Conservation (phyloP, 2,329 filamentous ascomycete species). For the Onygenales sp. region DNA sequence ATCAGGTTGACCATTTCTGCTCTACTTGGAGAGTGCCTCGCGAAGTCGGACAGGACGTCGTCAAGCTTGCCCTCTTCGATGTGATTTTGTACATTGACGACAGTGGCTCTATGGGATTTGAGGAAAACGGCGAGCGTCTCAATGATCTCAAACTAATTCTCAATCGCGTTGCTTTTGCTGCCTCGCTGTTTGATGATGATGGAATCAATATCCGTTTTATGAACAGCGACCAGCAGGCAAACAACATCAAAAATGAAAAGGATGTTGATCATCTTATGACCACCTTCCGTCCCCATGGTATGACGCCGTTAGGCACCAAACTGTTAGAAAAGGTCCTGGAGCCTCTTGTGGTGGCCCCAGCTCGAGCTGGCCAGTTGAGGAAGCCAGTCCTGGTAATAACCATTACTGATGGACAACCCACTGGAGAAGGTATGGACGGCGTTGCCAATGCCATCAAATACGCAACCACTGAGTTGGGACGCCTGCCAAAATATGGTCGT, state of each 20-base stretch:
- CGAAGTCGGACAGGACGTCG: constrained; percentile 54
- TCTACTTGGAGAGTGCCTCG: constrained; percentile 47
- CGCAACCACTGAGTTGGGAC: constrained; percentile 42
- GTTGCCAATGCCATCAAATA: constrained; percentile 50
- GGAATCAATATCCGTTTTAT: constrained; percentile 61
- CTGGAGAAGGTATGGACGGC: constrained; percentile 49
- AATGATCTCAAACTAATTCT: constrained; percentile 57
- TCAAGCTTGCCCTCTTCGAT: constrained; percentile 54
- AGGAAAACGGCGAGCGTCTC: constrained; percentile 57
- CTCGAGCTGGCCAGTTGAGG: constrained; percentile 43
- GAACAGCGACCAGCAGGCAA: constrained; percentile 48
- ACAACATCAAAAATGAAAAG: constrained; percentile 47
- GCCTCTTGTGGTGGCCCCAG: constrained; percentile 46
- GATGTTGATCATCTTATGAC: constrained; percentile 51
- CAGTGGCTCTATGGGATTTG: constrained; percentile 60
- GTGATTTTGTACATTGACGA: constrained; percentile 58
- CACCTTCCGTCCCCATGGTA: constrained; percentile 53
- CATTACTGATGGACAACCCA: constrained; percentile 58
- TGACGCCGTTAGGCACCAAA: constrained; percentile 58
- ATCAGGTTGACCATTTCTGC: constrained; percentile 47
- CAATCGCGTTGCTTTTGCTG: constrained; percentile 53
- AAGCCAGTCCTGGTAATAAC: constrained; percentile 59
- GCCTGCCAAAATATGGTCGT: constrained; percentile 43
- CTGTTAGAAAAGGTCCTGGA: constrained; percentile 56
- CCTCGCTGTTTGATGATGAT: constrained; percentile 60